Evolutionary conservation across 2,329 filamentous ascomycete genomes (phyloP), one percentile per base, ranked within the genome.

Genomic region (Fusarium xylarioides): DNA sequence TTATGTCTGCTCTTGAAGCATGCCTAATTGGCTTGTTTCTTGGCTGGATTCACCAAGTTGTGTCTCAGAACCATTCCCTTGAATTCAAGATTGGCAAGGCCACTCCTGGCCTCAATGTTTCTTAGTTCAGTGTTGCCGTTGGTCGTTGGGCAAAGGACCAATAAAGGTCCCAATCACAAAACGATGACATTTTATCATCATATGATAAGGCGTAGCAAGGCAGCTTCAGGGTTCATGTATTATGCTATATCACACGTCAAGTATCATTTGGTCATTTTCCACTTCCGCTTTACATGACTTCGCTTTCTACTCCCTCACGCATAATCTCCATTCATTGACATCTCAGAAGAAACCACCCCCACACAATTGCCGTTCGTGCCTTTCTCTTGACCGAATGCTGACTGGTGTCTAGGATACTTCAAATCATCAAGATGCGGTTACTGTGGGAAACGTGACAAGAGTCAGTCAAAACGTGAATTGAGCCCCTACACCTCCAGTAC

Each of bases 381-480:
- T 61, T 50, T 68, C 43, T 23, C 44, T 65, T 63, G 53, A 70
- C 56, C 55, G 46, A 60, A 63, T 57, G 59, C 74, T 76, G 67
- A 76, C 73, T 47, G 32, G 63, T 35, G 38, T 54, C 56, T 63
- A 89, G 87, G 87, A 46, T 89, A 89, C 76, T 85, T 83, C 68
- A 86, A 84, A 65, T 87, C 86, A 40, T 83, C 85, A 49, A 85
- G 81, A 74, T 89, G 87, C 77, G 87, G 87, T 58, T 89, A 89
- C 76, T 89, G 87, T 79, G 84, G 84, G 72, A 79, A 82, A 56
- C 80, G 79, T 77, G 83, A 83, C 67, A 82, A 84, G 76, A 85
- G 85, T 85, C 83, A 87, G 84, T 86, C 83, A 81, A 86, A 85
- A 84, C 84, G 85, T 82, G 73, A 79, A 78, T 75, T 62, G 37